Base-by-base conservation (phyloP, 768 basidiomycete species). In the Paxillus involutus region DNA sequence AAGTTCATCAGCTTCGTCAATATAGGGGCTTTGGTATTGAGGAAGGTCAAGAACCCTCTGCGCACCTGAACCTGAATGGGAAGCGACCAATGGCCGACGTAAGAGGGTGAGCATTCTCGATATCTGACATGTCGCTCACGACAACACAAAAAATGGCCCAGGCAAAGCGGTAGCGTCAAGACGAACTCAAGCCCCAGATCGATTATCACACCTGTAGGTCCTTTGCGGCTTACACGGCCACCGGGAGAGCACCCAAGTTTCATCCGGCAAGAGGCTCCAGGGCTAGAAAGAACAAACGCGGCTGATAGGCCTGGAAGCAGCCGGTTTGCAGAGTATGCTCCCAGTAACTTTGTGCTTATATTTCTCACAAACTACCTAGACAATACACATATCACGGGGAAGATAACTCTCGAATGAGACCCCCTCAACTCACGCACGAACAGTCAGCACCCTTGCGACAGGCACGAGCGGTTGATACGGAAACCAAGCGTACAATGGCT, bases 201-300 rank as follows among this genome's bases (percentile, higher is more conserved):
- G 33, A 71, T 76, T 17, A 59, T 68, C 3, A 82, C 81, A 1
- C 84, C 86, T 16, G 53, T 81, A 11, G 85, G 77, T 17, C 87
- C 87, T 24, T 72, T 80, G 59, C 73, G 90, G 65, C 75, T 91
- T 35, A 91, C 89, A 3, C 74, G 90, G 19, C 85, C 84, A 16
- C 81, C 76, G 12, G 77, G 79, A 41, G 86, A 86, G 60, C 79
- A 79, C 42, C 68, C 59, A 19, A 50, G 50, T 33, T 73, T 77
- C 54, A 59, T 64, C 44, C 63, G 63, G 41, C 72, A 64, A 57
- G 68, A 71, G 36, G 30, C 48, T 6, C 52, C 64, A 9, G 44
- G 36, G 16, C 55, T 59, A 49, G 51, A 52, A 17, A 51, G 60
- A 35, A 37, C 49, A 46, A 52, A 59, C 33, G 45, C 50, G 4